Percentiles rank a stretch among this genome's conserved stretches.
Conservation (phyloP, 352 stramenopile species). For the Pythium volutum region DNA sequence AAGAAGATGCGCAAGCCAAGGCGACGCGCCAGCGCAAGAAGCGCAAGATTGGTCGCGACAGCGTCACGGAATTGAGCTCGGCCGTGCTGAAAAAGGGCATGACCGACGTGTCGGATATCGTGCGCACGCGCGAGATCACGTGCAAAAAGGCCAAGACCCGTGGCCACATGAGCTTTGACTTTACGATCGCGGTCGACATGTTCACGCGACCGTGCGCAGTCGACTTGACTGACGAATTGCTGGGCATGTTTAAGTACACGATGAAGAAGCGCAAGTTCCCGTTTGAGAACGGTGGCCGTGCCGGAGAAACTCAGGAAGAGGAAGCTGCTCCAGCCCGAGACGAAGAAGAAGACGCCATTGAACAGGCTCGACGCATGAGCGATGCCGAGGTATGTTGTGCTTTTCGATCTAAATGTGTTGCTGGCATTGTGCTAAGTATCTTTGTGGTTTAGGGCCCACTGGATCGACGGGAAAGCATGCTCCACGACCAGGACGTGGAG, state of each 20-base stretch:
- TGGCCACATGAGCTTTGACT: constrained; percentile 24
- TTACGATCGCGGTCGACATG: constrained; percentile 34
- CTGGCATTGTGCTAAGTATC: background rate
- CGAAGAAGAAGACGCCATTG: constrained; percentile 43
- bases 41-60: constrained; percentile 77
- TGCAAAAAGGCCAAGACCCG: constrained; percentile 30
- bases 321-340: constrained; percentile 16
- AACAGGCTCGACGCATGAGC: constrained; percentile 70
- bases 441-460: background rate
- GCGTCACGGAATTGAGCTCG: constrained; percentile 76
- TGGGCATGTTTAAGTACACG: constrained; percentile 76
- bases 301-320: constrained; percentile 14
- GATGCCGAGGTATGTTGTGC: constrained; percentile 38
- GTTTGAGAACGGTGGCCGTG: constrained; percentile 34
- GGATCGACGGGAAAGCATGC: constrained; percentile 20
- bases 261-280: constrained; percentile 88
- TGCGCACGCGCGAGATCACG: constrained; percentile 44
- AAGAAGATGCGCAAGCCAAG: constrained; percentile 31
- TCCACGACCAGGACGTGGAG: constrained; percentile 12
- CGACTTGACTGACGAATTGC: constrained; percentile 55
- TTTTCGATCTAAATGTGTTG: background rate
- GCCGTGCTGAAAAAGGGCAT: constrained; percentile 74
- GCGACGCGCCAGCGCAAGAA: constrained; percentile 65
- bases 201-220: constrained; percentile 56
- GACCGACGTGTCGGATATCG: constrained; percentile 75